Percentiles rank a stretch among this genome's conserved stretches.
These are phyloP conservation scores for Calonectria hongkongensis DNA, from an alignment of 2,329 filamentous ascomycete genomes.

Conservation along the genomic window DNA sequence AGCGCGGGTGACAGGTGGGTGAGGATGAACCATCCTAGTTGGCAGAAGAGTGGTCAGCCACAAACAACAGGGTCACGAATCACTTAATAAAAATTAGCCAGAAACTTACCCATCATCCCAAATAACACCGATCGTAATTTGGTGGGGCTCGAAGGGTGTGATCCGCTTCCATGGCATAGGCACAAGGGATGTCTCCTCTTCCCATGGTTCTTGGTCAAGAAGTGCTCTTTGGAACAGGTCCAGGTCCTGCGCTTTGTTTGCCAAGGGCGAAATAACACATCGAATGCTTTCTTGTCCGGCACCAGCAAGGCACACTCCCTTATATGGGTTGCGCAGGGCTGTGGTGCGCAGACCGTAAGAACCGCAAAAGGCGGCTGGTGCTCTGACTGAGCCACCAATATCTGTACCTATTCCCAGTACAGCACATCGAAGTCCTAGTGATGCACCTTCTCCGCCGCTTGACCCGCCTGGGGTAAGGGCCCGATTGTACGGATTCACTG, in stretches of 20 bases:
- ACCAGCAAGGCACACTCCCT: slow-evolving; percentile 35
- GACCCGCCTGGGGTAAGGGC: slow-evolving; percentile 63
- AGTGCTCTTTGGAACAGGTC: slow-evolving; percentile 62
- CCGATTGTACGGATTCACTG: slow-evolving; percentile 63
- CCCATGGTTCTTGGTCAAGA: slow-evolving; percentile 63
- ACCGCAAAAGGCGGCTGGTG: slow-evolving; percentile 66
- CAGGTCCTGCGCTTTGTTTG: slow-evolving; percentile 52
- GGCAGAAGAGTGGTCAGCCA: background rate
- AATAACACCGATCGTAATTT: slow-evolving; percentile 16
- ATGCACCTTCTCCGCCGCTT: slow-evolving; percentile 65
- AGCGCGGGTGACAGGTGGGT: slow-evolving; percentile 51
- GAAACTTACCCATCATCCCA: slow-evolving; percentile 12
- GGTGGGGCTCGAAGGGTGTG: slow-evolving; percentile 29
- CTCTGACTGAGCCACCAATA: slow-evolving; percentile 67
- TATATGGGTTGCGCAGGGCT: slow-evolving; percentile 54
- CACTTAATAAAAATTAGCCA: too few species aligned
- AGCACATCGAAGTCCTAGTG: slow-evolving; percentile 63
- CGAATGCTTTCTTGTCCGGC: slow-evolving; percentile 60
- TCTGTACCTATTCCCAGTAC: slow-evolving; percentile 67
- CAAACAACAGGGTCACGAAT: too few species aligned
- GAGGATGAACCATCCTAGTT: slow-evolving; percentile 44
- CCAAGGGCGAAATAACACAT: slow-evolving; percentile 18
- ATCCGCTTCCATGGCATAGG: slow-evolving; percentile 63
- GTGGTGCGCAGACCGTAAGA: slow-evolving; percentile 66
- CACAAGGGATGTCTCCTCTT: slow-evolving; percentile 61